Base-by-base conservation (phyloP, 768 basidiomycete species). In the Hemileccinum rubropunctum region DNA sequence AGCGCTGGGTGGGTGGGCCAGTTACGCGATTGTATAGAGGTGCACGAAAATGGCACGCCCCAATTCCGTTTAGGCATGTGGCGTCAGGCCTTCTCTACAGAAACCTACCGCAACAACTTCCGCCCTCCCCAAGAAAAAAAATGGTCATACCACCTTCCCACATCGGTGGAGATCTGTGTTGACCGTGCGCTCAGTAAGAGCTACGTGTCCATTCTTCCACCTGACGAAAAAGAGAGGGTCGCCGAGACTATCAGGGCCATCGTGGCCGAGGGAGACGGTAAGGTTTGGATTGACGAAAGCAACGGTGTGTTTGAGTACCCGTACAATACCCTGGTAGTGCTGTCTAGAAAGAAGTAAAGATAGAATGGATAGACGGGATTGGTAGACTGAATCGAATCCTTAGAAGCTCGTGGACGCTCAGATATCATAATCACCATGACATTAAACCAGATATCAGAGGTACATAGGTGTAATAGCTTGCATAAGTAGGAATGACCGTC, bases 171-270 rank as follows among this genome's bases (percentile, higher is more conserved):
- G 11, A 72, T 72, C 17, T 82, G 78, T 7, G 69, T 89, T 33
- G 74, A 91, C 46, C 74, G 93, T 43, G 84, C 84, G 2, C 73
- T 75, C 50, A 91, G 84, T 69, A 97, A 95, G 73, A 93, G 90
- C 56, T 97, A 94, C 66, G 82, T 94, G 38, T 76, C 86, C 0
- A 67, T 85, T 18, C 73, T 86, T 32, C 69, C 77, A 3, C 77
- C 76, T 2, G 76, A 76, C n/a, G 77, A 82, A 58, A 86, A 79
- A 67, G 65, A 66, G 12, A 70, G 75, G 36, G 75, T 93, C 30
- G 64, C 68, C 20, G 57, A 70, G 10, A 74, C 80, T 40, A 62
- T 92, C 26, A 69, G 74, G 38, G 73, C 63, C 9, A 82, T 91
- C 47, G 63, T 91, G 2, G 64, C 78, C 45, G 70, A 66, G 23